A percentile compares a stretch with the other conserved stretches of the same genome.
phyloP scores from a whole-genome alignment of 192 early-diverging fungal species.

The Chytriomyces sp. region DNA sequence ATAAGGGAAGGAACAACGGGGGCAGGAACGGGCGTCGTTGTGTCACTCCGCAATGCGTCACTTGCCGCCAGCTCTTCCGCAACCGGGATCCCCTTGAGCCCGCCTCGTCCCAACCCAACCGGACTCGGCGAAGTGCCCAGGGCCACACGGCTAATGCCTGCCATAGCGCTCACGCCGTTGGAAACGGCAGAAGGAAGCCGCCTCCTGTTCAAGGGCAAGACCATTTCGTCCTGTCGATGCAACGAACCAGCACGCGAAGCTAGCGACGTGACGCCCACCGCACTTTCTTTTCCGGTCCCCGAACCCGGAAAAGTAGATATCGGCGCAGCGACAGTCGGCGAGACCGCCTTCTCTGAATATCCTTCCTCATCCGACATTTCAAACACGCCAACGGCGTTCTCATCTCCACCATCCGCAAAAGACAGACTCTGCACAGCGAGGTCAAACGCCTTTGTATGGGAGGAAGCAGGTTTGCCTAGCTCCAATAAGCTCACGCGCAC shows the following conservation, averaged over 20 bases:
- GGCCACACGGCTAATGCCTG: not conserved
- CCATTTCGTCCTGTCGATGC: not conserved
- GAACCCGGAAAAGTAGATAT: conserved; percentile 7
- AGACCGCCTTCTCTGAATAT: conserved; percentile 3
- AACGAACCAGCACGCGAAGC: too few species aligned
- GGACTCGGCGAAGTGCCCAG: not conserved
- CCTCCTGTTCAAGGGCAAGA: conserved; percentile 1
- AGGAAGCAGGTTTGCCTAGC: not conserved
- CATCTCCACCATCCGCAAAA: not conserved
- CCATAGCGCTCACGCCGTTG: too few species aligned
- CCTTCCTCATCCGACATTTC: conserved; percentile 63
- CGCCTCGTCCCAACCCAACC: too few species aligned
- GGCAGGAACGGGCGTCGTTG: not conserved
- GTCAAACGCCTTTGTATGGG: not conserved
- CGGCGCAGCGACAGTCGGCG: not conserved
- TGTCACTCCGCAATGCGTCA: too few species aligned
- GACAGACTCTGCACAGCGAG: not conserved
- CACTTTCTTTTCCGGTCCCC: too few species aligned
- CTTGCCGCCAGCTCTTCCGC: too few species aligned
- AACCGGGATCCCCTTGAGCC: too few species aligned
- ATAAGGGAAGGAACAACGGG: too few species aligned
- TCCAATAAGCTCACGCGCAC: too few species aligned
- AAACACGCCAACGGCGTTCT: conserved; percentile 38
- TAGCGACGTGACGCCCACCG: too few species aligned
- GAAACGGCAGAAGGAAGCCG: conserved; percentile 31